Evolutionary conservation across 495 filamentous ascomycete genomes (phyloP).

Genomic region (Hypoxylon fragiforme): DNA sequence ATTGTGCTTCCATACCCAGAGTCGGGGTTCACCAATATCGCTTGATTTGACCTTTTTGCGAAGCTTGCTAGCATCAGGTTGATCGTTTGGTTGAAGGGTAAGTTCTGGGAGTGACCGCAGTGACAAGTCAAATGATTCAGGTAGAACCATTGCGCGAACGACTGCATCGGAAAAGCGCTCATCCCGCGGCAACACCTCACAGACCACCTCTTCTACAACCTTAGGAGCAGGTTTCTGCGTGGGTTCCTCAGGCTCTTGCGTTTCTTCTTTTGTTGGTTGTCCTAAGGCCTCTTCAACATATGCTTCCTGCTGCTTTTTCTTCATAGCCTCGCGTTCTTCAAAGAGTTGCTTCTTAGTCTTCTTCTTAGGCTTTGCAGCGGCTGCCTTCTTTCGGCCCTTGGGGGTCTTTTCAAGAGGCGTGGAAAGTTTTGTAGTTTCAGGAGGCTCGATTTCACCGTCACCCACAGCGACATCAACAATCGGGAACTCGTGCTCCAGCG

Average conservation of each 20-base stretch:
- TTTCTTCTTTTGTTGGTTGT: conserved; percentile 38
- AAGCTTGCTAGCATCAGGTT: conserved; percentile 76
- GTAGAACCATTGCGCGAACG: conserved; percentile 30
- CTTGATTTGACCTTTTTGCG: conserved; percentile 69
- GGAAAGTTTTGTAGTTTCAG: conserved; percentile 34
- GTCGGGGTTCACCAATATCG: conserved; percentile 64
- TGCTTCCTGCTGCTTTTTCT: conserved; percentile 51
- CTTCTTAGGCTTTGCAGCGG: conserved; percentile 57
- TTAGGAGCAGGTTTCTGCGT: conserved; percentile 12
- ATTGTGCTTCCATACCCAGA: conserved; percentile 91
- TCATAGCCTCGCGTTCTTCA: conserved; percentile 67
- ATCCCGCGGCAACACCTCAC: conserved; percentile 24
- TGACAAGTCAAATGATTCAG: conserved; percentile 30
- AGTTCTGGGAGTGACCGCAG: conserved; percentile 30
- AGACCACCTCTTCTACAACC: conserved; percentile 13
- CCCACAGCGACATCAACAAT: conserved; percentile 46
- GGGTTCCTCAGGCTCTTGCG: conserved; percentile 29
- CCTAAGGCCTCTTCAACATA: conserved; percentile 37
- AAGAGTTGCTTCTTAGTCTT: conserved; percentile 76
- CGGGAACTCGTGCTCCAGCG: conserved; percentile 53
- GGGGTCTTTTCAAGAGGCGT: conserved; percentile 22
- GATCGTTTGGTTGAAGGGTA: conserved; percentile 65
- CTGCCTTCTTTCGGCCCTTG: conserved; percentile 48
- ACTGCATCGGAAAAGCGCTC: conserved; percentile 38
- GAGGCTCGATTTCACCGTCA: conserved; percentile 43